These are phyloP conservation scores for Neophaeococcomyces mojaviensis DNA, from an alignment of 2,329 filamentous ascomycete species.

Conservation along the genomic window DNA sequence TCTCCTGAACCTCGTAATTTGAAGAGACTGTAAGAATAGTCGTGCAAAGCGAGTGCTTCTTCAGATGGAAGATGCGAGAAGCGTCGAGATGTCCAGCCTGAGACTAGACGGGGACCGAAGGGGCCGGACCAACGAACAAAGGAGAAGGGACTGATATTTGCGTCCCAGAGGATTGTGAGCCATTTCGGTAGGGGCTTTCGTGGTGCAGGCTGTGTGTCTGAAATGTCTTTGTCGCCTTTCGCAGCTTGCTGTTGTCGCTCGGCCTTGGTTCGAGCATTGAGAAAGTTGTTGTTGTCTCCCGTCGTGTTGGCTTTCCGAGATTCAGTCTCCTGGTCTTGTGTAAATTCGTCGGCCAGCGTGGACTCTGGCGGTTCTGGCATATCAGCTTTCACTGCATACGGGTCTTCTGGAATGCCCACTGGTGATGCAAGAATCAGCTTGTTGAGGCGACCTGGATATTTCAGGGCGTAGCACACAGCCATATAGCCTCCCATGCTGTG, in stretches of 20 bases:
- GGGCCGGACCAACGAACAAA: slow-evolving; percentile 82
- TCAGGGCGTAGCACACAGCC: slow-evolving; percentile 87
- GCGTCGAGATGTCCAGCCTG: slow-evolving; percentile 85
- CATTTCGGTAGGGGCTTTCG: slow-evolving; percentile 66
- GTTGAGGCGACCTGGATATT: slow-evolving; percentile 89
- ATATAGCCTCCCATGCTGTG: slow-evolving; percentile 94
- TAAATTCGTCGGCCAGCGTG: slow-evolving; percentile 68
- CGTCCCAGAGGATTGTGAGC: slow-evolving; percentile 92
- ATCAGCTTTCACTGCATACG: slow-evolving; percentile 72
- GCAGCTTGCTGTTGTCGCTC: slow-evolving; percentile 24
- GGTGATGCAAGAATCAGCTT: slow-evolving; percentile 94
- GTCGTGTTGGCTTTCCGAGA: slow-evolving; percentile 28
- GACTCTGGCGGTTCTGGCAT: slow-evolving; percentile 72
- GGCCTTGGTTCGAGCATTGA: slow-evolving; percentile 41
- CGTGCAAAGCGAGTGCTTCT: slow-evolving; percentile 78
- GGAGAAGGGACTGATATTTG: slow-evolving; percentile 91
- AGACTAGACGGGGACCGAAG: slow-evolving; percentile 82
- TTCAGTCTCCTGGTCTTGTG: slow-evolving; percentile 59
- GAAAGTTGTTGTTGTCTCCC: slow-evolving; percentile 47
- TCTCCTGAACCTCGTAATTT: slow-evolving; percentile 86
- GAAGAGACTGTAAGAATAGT: slow-evolving; percentile 92
- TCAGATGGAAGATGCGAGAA: slow-evolving; percentile 78
- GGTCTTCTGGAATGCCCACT: slow-evolving; percentile 90
- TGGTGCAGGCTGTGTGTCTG: slow-evolving; percentile 37
- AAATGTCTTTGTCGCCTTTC: slow-evolving; percentile 8